These are phyloP conservation scores for Hypoxylon sp. DNA, from an alignment of 2,329 filamentous ascomycete genomes.

Conservation along the genomic window DNA sequence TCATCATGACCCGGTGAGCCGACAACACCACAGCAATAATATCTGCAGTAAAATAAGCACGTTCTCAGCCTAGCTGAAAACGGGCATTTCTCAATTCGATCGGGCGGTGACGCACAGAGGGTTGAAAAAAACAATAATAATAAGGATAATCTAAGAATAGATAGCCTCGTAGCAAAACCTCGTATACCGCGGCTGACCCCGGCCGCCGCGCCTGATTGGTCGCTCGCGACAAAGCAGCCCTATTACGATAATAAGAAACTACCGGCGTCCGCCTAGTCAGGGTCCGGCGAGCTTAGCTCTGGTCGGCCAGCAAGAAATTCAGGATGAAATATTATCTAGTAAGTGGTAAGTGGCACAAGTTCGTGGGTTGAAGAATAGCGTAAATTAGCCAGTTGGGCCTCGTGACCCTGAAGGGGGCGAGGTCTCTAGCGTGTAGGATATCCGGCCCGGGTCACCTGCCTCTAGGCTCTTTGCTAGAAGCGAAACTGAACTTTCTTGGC, in stretches of 20 bases:
- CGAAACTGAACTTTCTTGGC: background rate
- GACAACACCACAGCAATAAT: slow-evolving; percentile 23
- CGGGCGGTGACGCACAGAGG: slow-evolving; percentile 12
- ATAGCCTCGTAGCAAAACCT: slow-evolving; percentile 44
- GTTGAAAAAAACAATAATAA: background rate
- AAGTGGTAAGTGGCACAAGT: background rate
- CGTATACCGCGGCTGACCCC: slow-evolving; percentile 42
- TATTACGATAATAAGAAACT: slow-evolving; percentile 27
- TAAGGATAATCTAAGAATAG: slow-evolving; percentile 38
- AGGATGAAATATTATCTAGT: background rate
- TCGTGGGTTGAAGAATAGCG: background rate
- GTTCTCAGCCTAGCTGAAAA: slow-evolving; percentile 16
- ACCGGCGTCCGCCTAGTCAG: slow-evolving; percentile 29
- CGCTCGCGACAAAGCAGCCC: slow-evolving; percentile 22
- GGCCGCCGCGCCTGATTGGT: slow-evolving; percentile 27
- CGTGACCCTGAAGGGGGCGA: slow-evolving; percentile 8
- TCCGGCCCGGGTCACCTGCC: slow-evolving; percentile 5
- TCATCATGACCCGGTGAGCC: slow-evolving; percentile 15
- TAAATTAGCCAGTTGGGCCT: slow-evolving; percentile 5
- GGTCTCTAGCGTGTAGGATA: slow-evolving; percentile 19
- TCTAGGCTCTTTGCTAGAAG: background rate
- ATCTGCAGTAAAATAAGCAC: background rate
- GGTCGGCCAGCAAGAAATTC: background rate
- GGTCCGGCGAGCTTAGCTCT: slow-evolving; percentile 18
- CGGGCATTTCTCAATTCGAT: slow-evolving; percentile 2